Base-by-base conservation (phyloP, 2,329 filamentous ascomycete genomes). In the Coniochaeta sp. region DNA sequence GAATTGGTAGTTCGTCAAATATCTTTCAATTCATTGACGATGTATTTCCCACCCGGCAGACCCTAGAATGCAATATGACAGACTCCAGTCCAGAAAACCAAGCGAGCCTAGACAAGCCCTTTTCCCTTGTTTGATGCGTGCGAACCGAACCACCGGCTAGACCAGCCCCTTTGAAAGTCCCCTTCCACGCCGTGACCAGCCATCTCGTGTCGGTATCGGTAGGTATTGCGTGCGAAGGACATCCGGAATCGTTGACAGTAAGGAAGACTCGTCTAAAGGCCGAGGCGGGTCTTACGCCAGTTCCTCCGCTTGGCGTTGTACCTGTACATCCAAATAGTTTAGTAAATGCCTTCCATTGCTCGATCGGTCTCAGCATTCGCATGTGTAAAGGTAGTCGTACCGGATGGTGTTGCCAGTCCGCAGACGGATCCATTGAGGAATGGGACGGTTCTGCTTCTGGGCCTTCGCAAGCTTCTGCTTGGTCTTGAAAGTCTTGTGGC, bases 401-500 rank as follows among this genome's bases (percentile, higher is more conserved):
- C 93, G 90, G 85, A 99, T 97, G 82, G 93, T 97, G 89, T 99
- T 99, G 81, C 88, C 89, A 74, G 95, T 98, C 80, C 93, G 89
- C 76, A 99, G 88, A 79, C 95, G 90, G 79, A 99, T 98, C 95
- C 95, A 99, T 87, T 99, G 95, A 70, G 95, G 95, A 79, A 99
- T 97, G 73, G 95, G 95, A 79, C 95, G 90, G 89, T 99, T 99
- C 87, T 98, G 93, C 89, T 96, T 98, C 87, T 98, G 93, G 79
- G 95, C 95, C 87, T 93, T 97, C 78, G 95, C 95, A 85, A 99
- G 92, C 95, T 99, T 99, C 83, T 96, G 90, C 93, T 99, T 99
- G 83, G 93, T 97, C 80, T 93, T 90, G 92, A 99, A 99, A 79
- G 93, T 91, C 89, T 99, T 99, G 86, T 99, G 92, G 89, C 89